These are phyloP conservation scores for Fraxinus paxiana DNA, from an alignment of 305 asterid genomes.

Conservation along the genomic window DNA sequence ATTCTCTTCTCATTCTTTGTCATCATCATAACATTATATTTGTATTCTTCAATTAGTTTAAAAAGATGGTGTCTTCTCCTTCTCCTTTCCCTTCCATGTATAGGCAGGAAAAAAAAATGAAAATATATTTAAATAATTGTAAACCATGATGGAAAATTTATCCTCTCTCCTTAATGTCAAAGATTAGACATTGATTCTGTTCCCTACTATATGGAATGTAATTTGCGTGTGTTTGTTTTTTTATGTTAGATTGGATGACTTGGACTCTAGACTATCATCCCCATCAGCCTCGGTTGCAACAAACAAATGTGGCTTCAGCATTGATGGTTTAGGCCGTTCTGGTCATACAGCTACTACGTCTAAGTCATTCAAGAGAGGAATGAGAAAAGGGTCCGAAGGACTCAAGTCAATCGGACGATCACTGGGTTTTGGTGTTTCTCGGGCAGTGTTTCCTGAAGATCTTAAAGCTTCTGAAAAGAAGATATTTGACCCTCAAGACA, in stretches of 20 bases:
- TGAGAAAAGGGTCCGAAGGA: slow-evolving; percentile 91
- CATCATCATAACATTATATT: neutral
- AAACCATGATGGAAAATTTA: neutral
- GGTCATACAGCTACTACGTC: slow-evolving; percentile 51
- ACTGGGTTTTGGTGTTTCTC: slow-evolving; percentile 83
- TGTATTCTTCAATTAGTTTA: neutral
- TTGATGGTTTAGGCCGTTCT: slow-evolving; percentile 62
- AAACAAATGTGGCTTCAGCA: slow-evolving; percentile 69
- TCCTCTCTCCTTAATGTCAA: neutral
- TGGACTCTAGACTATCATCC: slow-evolving; percentile 83
- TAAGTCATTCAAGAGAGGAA: slow-evolving; percentile 74
- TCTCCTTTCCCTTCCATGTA: neutral
- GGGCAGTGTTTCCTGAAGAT: slow-evolving; percentile 92
- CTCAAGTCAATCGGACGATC: slow-evolving; percentile 86
- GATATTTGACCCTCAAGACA: slow-evolving; percentile 96
- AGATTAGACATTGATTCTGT: slow-evolving; percentile 12
- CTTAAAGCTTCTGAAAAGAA: slow-evolving; percentile 84
- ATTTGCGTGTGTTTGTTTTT: neutral
- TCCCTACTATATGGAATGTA: neutral
- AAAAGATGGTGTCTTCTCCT: neutral
- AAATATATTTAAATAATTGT: neutral
- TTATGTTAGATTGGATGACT: slow-evolving; percentile 76
- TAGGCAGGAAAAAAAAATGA: neutral
- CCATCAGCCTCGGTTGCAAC: slow-evolving; percentile 66
- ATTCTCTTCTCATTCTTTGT: neutral